Percentiles rank a stretch among this genome's conserved stretches.
Conservation (phyloP, 2,329 filamentous ascomycete genomes). For the Sphaerostilbella broomeana region DNA sequence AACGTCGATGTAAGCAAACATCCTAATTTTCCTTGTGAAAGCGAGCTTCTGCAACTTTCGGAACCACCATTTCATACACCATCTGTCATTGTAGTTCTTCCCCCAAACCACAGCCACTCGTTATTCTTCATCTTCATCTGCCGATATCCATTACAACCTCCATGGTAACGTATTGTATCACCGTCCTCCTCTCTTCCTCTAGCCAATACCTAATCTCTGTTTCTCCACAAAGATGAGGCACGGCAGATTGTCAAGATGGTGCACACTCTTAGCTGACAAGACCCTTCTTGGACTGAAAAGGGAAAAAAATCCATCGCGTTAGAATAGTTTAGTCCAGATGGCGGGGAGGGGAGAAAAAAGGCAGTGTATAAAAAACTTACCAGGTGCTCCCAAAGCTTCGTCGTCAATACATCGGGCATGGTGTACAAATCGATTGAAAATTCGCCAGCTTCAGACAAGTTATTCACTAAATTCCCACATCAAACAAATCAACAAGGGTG, state of each 20-base stretch:
- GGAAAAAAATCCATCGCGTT: too few relatives aligned
- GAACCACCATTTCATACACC: too few relatives aligned
- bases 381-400: constrained; percentile 90
- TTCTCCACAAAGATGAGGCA: neutral
- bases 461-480: constrained; percentile 26
- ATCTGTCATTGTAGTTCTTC: too few relatives aligned
- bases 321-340: too few relatives aligned
- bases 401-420: constrained; percentile 81
- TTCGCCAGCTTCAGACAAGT: constrained; percentile 64
- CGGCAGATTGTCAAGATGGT: neutral
- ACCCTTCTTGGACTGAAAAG: constrained; percentile 36
- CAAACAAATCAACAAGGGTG: constrained; percentile 26
- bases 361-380: constrained; percentile 34
- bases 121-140: too few relatives aligned
- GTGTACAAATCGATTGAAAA: constrained; percentile 98
- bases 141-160: too few relatives aligned
- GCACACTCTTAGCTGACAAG: constrained; percentile 27
- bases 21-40: too few relatives aligned
- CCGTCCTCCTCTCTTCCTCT: neutral
- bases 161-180: neutral
- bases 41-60: too few relatives aligned
- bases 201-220: neutral
- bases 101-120: too few relatives aligned
- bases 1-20: too few relatives aligned
- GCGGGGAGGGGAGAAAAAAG: neutral